phyloP scores from a whole-genome alignment of 1,284 basidiomycete species.

The Apiotrichum sp. region DNA sequence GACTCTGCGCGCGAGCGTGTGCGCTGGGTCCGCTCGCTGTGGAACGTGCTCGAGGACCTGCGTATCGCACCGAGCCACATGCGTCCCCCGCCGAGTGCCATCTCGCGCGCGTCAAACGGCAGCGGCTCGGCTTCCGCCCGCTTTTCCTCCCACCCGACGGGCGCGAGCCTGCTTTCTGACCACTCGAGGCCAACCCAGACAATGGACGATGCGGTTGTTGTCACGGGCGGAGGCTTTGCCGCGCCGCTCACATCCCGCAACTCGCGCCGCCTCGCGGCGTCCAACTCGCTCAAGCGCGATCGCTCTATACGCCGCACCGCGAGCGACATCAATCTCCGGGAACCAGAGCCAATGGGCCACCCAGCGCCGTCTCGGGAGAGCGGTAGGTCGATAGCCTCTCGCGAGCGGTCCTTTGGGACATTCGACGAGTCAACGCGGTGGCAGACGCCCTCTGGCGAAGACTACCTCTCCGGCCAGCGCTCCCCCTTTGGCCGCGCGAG shows the following conservation, averaged over 20 bases:
- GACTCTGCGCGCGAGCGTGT: constrained; percentile 76
- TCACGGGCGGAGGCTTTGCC: constrained; percentile 35
- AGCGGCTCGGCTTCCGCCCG: constrained; percentile 38
- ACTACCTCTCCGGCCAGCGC: background rate
- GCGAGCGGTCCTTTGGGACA: constrained; percentile 37
- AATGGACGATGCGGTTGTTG: constrained; percentile 40
- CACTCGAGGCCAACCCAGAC: constrained; percentile 5
- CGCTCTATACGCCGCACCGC: constrained; percentile 40
- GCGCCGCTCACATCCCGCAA: constrained; percentile 35
- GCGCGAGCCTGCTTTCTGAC: background rate
- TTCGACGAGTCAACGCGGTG: background rate
- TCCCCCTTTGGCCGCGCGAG: background rate
- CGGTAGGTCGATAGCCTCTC: constrained; percentile 18
- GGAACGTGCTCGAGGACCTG: constrained; percentile 54
- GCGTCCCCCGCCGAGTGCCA: constrained; percentile 16
- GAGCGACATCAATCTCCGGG: constrained; percentile 38
- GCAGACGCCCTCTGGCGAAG: background rate
- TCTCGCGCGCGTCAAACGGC: constrained; percentile 18
- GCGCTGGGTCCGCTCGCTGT: constrained; percentile 79
- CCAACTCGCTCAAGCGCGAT: constrained; percentile 20
- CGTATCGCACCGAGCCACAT: constrained; percentile 10
- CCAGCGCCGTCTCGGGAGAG: constrained; percentile 19
- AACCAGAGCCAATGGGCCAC: constrained; percentile 1
- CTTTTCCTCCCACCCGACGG: constrained; percentile 9
- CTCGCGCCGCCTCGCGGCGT: constrained; percentile 36